These are phyloP conservation scores for Vaccinium myrtillus DNA, from an alignment of 148 eudicot species.

Conservation along the genomic window DNA sequence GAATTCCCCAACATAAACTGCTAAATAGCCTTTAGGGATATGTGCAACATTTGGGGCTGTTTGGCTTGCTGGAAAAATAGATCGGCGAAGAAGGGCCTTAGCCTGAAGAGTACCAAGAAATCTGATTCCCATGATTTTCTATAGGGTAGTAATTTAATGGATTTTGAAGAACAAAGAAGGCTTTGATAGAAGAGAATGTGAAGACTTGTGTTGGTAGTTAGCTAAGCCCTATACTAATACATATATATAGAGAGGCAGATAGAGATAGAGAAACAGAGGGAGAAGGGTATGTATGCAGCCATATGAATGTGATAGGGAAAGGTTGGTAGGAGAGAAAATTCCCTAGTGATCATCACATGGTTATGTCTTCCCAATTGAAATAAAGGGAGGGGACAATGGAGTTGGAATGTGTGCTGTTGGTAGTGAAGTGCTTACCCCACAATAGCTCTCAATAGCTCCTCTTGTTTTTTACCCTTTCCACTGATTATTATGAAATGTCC, in stretches of 20 bases:
- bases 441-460: neutral
- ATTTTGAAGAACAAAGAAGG: neutral
- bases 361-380: neutral
- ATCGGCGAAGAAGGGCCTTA: conserved; percentile 3
- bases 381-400: conserved; percentile 1
- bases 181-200: neutral
- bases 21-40: conserved; percentile 39
- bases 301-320: neutral
- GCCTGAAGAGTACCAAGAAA: conserved; percentile 8
- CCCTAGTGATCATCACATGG: neutral
- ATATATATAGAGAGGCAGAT: neutral
- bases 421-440: neutral
- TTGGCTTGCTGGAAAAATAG: neutral
- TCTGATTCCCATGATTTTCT: conserved; percentile 13
- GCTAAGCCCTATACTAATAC: neutral
- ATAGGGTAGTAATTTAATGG: no score
- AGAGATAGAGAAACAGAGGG: neutral
- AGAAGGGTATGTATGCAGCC: neutral
- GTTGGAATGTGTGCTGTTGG: neutral
- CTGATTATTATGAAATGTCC: no score
- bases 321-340: neutral
- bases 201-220: neutral
- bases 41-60: neutral
- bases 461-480: no score
- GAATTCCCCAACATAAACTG: conserved; percentile 46